A percentile compares a stretch with the other conserved stretches of the same genome.
Evolutionary conservation across 345 rosid genomes (phyloP).

Genomic region (Angophora floribunda): DNA sequence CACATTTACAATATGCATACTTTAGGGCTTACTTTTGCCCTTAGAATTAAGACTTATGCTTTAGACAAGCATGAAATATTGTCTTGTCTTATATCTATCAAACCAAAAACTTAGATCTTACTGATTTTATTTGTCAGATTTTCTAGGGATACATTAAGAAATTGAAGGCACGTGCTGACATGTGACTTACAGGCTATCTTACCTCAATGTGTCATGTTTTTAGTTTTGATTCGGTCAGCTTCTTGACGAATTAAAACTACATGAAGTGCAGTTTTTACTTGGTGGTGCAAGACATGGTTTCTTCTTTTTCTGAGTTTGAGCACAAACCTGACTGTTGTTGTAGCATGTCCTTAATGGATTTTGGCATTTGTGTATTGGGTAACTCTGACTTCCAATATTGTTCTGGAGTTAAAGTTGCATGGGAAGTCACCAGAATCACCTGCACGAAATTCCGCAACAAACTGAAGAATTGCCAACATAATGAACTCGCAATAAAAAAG

Average conservation of each 20-base stretch:
- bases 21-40: neutral
- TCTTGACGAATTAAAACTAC: neutral
- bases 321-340: slow-evolving; percentile 8
- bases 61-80: neutral
- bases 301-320: slow-evolving; percentile 1
- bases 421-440: slow-evolving; percentile 31
- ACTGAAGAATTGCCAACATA: neutral
- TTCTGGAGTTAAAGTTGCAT: slow-evolving; percentile 40
- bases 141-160: neutral
- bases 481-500: slow-evolving; percentile 1
- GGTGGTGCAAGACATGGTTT: neutral
- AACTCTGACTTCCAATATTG: slow-evolving; percentile 44
- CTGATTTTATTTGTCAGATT: neutral
- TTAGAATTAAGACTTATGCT: neutral
- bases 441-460: slow-evolving; percentile 2
- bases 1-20: rapidly evolving
- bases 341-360: slow-evolving; percentile 32
- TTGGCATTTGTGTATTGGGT: slow-evolving; percentile 59
- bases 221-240: neutral
- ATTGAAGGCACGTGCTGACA: neutral
- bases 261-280: neutral
- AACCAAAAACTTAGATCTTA: neutral
- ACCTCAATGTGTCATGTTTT: neutral
- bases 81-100: neutral
- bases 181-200: neutral